Evolutionary conservation across 495 filamentous ascomycete species (phyloP).

Genomic region (Penicillium egyptiacum): DNA sequence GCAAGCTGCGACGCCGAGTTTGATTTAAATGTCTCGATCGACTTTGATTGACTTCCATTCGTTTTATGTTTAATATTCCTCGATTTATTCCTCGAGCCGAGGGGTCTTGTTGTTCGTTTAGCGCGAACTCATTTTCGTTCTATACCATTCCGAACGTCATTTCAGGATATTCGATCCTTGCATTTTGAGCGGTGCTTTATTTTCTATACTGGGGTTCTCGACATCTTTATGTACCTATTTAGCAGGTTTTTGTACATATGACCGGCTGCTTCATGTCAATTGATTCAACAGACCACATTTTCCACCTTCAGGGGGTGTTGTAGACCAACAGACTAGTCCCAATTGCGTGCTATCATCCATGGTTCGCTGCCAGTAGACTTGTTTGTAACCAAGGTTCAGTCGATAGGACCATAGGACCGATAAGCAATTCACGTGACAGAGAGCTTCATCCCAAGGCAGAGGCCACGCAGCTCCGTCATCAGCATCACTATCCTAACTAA

Average conservation of each 20-base stretch:
- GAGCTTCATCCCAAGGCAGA: slow-evolving; percentile 24
- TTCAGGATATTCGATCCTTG: slow-evolving; percentile 4
- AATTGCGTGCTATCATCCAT: slow-evolving; percentile 1
- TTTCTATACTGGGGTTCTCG: background rate
- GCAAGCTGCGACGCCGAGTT: slow-evolving; percentile 37
- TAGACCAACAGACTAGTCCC: slow-evolving; percentile 1
- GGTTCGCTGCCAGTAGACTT: background rate
- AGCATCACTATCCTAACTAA: slow-evolving; percentile 13
- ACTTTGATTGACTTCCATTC: slow-evolving; percentile 19
- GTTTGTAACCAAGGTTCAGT: background rate
- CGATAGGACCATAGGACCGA: slow-evolving; percentile 15
- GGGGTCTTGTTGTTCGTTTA: slow-evolving; percentile 17
- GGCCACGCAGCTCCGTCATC: slow-evolving; percentile 36
- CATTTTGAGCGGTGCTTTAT: slow-evolving; percentile 18
- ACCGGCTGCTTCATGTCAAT: background rate
- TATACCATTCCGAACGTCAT: slow-evolving; percentile 8
- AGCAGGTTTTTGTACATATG: slow-evolving; percentile 25
- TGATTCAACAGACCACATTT: background rate
- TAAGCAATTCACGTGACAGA: slow-evolving; percentile 36
- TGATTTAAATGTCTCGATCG: slow-evolving; percentile 17
- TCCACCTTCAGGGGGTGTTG: background rate
- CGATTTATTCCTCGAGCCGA: slow-evolving; percentile 1
- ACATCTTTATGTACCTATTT: slow-evolving; percentile 12
- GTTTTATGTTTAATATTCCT: slow-evolving; percentile 1
- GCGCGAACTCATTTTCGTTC: slow-evolving; percentile 12